Conservation (phyloP, 768 basidiomycete species). For the Mycena metata region DNA sequence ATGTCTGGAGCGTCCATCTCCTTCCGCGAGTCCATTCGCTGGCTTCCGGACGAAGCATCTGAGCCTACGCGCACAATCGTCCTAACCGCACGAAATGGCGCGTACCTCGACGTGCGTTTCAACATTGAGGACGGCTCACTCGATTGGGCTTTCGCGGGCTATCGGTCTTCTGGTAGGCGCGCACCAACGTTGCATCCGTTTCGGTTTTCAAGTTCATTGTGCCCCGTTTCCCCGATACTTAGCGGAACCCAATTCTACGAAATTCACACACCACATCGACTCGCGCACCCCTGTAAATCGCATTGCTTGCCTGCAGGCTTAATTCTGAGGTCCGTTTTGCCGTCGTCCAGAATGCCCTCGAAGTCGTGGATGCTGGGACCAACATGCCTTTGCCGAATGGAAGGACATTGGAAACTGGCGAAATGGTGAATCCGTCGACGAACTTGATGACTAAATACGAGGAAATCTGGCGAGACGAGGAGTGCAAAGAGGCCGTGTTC, state of each 20-base stretch:
- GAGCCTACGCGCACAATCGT: slow-evolving; percentile 55
- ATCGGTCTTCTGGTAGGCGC: slow-evolving; percentile 39
- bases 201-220: background rate
- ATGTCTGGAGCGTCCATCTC: slow-evolving; percentile 29
- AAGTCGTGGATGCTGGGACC: slow-evolving; percentile 44
- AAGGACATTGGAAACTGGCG: slow-evolving; percentile 48
- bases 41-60: slow-evolving; percentile 47
- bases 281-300: slow-evolving; percentile 46
- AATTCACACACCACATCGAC: slow-evolving; percentile 50
- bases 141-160: slow-evolving; percentile 58
- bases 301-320: background rate
- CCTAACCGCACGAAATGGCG: slow-evolving; percentile 47
- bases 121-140: slow-evolving; percentile 44
- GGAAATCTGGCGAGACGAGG: slow-evolving; percentile 51
- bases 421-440: slow-evolving; percentile 51
- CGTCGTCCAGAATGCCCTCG: slow-evolving; percentile 32
- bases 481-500: slow-evolving; percentile 27
- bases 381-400: slow-evolving; percentile 47
- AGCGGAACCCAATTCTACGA: slow-evolving; percentile 39
- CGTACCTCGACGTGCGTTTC: slow-evolving; percentile 54
- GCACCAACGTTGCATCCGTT: too few species aligned
- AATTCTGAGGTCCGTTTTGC: background rate
- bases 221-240: too few species aligned
- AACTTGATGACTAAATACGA: slow-evolving; percentile 47
- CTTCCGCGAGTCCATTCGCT: slow-evolving; percentile 48